Evolutionary conservation across 2,329 filamentous ascomycete genomes (phyloP).

Genomic region (Diaporthe citriasiana): DNA sequence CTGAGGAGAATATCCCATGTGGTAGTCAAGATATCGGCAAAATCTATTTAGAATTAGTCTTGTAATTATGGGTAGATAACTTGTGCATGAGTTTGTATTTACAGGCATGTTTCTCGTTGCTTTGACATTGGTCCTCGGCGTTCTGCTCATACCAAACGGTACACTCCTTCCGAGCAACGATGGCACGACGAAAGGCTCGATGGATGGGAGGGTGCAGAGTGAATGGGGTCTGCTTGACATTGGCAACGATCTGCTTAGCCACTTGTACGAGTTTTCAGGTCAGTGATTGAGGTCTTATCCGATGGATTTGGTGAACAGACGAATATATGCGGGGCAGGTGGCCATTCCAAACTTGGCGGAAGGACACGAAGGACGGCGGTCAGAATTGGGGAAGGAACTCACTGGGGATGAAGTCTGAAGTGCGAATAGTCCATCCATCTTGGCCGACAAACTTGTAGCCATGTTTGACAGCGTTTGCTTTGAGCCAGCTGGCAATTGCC

Average conservation of each 20-base stretch:
- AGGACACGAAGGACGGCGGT: neutral
- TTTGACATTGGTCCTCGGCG: constrained; percentile 10
- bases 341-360: neutral
- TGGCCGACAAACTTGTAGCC: constrained; percentile 21
- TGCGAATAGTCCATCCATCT: constrained; percentile 3
- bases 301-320: neutral
- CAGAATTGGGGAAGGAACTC: neutral
- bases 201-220: neutral
- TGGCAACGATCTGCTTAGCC: constrained; percentile 16
- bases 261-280: neutral
- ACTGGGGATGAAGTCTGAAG: constrained; percentile 26
- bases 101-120: constrained; percentile 28
- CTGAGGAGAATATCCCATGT: constrained; percentile 25
- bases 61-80: neutral
- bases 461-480: constrained; percentile 12
- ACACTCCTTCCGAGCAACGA: constrained; percentile 3
- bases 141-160: constrained; percentile 30
- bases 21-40: constrained; percentile 21
- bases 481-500: constrained; percentile 24
- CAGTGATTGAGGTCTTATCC: neutral
- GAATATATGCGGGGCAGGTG: neutral
- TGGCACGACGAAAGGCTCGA: constrained; percentile 29
- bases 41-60: constrained; percentile 10
- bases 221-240: neutral
- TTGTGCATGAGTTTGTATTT: neutral